Evolutionary conservation across 495 filamentous ascomycete species (phyloP).

Genomic region (Amorphotheca resinae): DNA sequence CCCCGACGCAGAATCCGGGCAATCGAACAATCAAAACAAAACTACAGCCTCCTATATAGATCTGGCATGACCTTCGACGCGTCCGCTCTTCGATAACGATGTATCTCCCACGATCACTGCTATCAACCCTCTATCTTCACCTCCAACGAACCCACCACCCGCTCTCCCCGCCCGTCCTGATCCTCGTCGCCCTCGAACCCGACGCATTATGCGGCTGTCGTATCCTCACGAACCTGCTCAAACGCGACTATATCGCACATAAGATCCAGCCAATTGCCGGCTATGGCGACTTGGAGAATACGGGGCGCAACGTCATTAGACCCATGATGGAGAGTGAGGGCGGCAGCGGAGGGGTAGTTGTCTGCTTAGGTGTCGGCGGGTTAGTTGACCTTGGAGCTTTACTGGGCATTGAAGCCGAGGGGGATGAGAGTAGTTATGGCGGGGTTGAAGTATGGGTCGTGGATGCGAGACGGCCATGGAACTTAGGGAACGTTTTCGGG

Average conservation of each 20-base stretch:
- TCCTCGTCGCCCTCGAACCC: constrained; percentile 86
- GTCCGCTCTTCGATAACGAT: constrained; percentile 33
- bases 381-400: constrained; percentile 71
- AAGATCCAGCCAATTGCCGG: constrained; percentile 92
- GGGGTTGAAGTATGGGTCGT: constrained; percentile 92
- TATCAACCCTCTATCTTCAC: constrained; percentile 82
- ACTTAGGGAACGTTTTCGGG: constrained; percentile 84
- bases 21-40: background rate
- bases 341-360: constrained; percentile 71
- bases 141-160: constrained; percentile 70
- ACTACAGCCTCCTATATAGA: background rate
- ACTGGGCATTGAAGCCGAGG: constrained; percentile 50
- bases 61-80: constrained; percentile 11
- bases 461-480: constrained; percentile 88
- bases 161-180: constrained; percentile 77
- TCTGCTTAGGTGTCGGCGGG: constrained; percentile 87
- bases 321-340: constrained; percentile 74
- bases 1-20: background rate
- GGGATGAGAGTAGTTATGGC: constrained; percentile 33
- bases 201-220: constrained; percentile 93
- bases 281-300: constrained; percentile 76
- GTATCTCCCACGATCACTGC: constrained; percentile 86
- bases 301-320: constrained; percentile 59
- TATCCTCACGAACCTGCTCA: constrained; percentile 80
- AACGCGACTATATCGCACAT: constrained; percentile 95